Conservation (phyloP, 2,329 filamentous ascomycete genomes). For the Trichothecium roseum region DNA sequence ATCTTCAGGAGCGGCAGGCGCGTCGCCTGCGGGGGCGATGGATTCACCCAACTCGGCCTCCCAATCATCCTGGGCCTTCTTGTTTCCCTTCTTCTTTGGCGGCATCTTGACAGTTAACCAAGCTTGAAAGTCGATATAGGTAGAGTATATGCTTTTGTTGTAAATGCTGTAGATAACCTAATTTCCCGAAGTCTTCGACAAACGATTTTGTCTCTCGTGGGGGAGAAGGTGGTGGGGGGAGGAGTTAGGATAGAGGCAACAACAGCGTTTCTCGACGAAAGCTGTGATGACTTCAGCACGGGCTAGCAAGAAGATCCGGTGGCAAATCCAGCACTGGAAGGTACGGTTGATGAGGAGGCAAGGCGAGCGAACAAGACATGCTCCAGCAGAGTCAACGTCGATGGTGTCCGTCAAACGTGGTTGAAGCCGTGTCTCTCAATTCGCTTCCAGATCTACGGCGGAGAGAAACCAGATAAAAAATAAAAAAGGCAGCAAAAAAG, state of each 20-base stretch:
- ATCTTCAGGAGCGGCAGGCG: slow-evolving; percentile 29
- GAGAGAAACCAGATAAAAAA: no score
- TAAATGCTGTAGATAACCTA: no score
- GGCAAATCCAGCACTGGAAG: slow-evolving; percentile 13
- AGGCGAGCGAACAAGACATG: slow-evolving; percentile 10
- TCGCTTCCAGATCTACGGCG: no score
- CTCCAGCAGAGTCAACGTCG: slow-evolving; percentile 7
- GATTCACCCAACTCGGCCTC: slow-evolving; percentile 83
- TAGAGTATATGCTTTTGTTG: no score
- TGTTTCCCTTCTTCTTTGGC: slow-evolving; percentile 87
- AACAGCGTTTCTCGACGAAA: no score
- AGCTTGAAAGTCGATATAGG: no score
- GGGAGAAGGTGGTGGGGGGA: no score
- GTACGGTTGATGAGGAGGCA: slow-evolving; percentile 9
- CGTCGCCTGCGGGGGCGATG: slow-evolving; percentile 41
- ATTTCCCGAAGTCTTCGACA: no score
- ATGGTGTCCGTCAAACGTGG: slow-evolving; percentile 2
- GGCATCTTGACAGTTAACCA: slow-evolving; percentile 51
- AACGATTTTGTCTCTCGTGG: no score
- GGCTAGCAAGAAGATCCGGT: slow-evolving; percentile 8
- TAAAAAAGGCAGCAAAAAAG: no score
- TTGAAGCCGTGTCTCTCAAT: no score
- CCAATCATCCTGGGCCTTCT: slow-evolving; percentile 83
- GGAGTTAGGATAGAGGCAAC: no score
- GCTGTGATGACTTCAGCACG: slow-evolving; percentile 7